Evolutionary conservation across 352 stramenopile species (phyloP).

Genomic region (Thraustochytrium sp.): DNA sequence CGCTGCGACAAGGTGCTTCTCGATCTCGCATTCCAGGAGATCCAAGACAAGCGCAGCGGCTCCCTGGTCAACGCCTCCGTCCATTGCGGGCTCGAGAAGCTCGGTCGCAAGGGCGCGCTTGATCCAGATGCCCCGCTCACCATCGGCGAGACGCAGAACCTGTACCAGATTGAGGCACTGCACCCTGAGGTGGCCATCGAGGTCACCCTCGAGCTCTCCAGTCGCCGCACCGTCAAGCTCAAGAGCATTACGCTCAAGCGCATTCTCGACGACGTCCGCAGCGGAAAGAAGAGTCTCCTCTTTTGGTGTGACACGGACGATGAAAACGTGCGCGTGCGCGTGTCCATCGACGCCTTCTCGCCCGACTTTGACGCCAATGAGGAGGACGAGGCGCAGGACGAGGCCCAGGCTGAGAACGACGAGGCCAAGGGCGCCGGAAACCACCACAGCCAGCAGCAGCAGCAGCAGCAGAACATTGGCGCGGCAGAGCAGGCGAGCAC

Average conservation of each 20-base stretch:
- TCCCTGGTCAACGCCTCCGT: neutral
- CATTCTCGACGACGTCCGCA: neutral
- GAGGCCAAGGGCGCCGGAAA: neutral
- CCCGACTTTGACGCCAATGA: neutral
- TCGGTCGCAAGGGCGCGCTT: neutral
- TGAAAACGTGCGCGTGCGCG: neutral
- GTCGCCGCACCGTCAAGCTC: neutral
- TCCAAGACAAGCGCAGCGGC: no score
- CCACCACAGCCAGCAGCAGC: neutral
- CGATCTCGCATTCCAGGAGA: neutral
- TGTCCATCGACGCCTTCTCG: neutral
- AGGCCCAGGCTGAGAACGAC: neutral
- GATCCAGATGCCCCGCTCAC: neutral
- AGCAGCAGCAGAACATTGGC: no score
- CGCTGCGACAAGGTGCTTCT: slow-evolving; percentile 1
- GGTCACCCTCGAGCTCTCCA: neutral
- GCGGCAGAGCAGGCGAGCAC: no score
- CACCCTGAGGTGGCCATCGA: neutral
- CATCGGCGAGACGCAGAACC: slow-evolving; percentile 30
- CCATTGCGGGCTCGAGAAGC: neutral
- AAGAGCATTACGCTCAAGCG: neutral
- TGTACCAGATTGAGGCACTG: neutral
- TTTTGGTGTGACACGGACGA: neutral
- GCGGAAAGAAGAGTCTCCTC: neutral
- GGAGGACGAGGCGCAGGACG: neutral